These are phyloP conservation scores for Phaeolepiota aurea DNA, from an alignment of 768 basidiomycete genomes.

Conservation along the genomic window DNA sequence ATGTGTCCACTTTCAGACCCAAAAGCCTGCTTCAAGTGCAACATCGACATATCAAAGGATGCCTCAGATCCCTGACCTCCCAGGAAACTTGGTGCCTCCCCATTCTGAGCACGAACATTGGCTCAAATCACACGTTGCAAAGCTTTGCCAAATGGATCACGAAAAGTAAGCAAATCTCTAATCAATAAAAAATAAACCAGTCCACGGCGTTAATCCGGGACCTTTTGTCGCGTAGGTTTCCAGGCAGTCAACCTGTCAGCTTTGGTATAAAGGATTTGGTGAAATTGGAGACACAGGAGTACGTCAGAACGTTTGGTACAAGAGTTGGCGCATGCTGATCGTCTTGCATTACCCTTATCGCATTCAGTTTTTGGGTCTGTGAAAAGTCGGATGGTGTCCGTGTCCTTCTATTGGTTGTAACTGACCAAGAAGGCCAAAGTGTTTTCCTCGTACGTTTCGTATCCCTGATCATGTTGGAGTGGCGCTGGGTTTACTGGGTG, in stretches of 20 bases:
- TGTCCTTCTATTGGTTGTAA: slow-evolving; percentile 74
- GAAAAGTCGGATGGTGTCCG: slow-evolving; percentile 97
- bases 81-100: slow-evolving; percentile 47
- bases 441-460: slow-evolving; percentile 61
- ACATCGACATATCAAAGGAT: slow-evolving; percentile 15
- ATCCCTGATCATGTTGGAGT: no score
- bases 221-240: slow-evolving; percentile 54
- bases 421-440: slow-evolving; percentile 48
- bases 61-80: slow-evolving; percentile 63
- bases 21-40: slow-evolving; percentile 3
- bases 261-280: slow-evolving; percentile 65
- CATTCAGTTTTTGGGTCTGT: slow-evolving; percentile 90
- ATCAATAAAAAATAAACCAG: not conserved
- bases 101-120: slow-evolving; percentile 55
- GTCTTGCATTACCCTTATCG: slow-evolving; percentile 1
- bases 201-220: slow-evolving; percentile 2
- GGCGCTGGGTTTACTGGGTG: not conserved
- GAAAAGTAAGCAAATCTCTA: slow-evolving; percentile 38
- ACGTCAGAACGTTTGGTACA: slow-evolving; percentile 15
- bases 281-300: slow-evolving; percentile 83
- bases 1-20: not conserved
- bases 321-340: no score
- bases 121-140: slow-evolving; percentile 57
- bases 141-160: slow-evolving; percentile 55
- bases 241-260: slow-evolving; percentile 93